Conservation (phyloP, 257 asterid species). For the Solanum stenotomum region DNA sequence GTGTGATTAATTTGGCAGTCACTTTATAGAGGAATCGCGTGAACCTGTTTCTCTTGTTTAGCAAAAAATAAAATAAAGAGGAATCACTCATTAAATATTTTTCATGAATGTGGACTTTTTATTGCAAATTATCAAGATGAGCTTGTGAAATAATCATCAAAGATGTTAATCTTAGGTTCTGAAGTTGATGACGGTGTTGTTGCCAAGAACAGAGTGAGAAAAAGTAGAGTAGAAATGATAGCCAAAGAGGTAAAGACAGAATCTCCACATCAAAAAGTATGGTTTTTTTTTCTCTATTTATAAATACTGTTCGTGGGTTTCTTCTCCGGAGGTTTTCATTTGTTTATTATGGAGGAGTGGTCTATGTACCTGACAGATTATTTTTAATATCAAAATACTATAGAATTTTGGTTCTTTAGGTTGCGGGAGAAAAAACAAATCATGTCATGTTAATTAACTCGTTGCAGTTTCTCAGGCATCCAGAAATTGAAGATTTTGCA, state of each 20-base stretch:
- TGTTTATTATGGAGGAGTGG: neutral
- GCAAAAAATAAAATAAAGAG: too few species aligned
- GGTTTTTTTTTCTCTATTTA: neutral
- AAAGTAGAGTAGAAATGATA: neutral
- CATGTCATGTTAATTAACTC: neutral
- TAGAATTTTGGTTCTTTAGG: neutral
- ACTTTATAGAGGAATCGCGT: too few species aligned
- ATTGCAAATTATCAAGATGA: neutral
- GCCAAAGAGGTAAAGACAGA: neutral
- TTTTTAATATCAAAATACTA: neutral
- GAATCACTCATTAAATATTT: neutral
- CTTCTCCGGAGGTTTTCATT: neutral
- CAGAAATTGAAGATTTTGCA: neutral
- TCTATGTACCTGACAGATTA: neutral
- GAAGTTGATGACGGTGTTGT: neutral
- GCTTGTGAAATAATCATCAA: neutral
- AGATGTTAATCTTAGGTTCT: neutral
- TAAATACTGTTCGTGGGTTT: neutral
- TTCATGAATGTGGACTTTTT: neutral
- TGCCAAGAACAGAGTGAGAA: neutral
- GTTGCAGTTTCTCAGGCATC: neutral
- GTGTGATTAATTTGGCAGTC: too few species aligned
- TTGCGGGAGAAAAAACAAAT: neutral
- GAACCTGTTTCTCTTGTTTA: too few species aligned
- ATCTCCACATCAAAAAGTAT: neutral